phyloP scores from a whole-genome alignment of 164 flowering plant species.

The Warburgia ugandensis region DNA sequence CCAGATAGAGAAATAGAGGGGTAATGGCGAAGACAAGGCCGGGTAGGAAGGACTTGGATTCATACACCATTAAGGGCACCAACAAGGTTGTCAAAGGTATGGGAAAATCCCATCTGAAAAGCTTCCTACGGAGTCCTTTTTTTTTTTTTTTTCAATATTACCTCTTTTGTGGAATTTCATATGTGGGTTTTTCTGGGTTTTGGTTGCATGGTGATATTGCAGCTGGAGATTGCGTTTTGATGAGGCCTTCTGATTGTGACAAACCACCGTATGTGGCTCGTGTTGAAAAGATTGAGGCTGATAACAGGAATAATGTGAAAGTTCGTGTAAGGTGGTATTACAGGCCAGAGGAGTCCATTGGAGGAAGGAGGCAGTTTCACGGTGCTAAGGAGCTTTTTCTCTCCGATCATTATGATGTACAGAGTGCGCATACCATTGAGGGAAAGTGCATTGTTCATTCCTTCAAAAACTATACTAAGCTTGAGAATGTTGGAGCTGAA shows the following conservation, averaged over 20 bases:
- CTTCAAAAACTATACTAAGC: constrained; percentile 56
- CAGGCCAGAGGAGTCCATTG: constrained; percentile 58
- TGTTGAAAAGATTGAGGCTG: constrained; percentile 51
- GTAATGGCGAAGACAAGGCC: constrained; percentile 53
- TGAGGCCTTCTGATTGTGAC: constrained; percentile 49
- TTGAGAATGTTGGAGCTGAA: constrained; percentile 54
- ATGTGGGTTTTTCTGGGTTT: neutral
- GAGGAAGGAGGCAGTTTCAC: constrained; percentile 58
- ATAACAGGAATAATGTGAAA: constrained; percentile 39
- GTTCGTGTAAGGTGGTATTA: constrained; percentile 61
- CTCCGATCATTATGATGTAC: constrained; percentile 54
- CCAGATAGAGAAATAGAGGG: too few species aligned
- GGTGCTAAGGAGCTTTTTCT: constrained; percentile 60
- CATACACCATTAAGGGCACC: constrained; percentile 54
- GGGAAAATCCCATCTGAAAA: neutral
- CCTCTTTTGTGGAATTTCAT: neutral
- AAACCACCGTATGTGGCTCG: constrained; percentile 57
- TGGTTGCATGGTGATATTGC: neutral
- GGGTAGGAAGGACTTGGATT: constrained; percentile 43
- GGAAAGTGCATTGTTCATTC: constrained; percentile 59
- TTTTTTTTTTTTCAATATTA: neutral
- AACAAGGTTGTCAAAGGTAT: constrained; percentile 49
- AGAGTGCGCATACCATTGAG: constrained; percentile 63
- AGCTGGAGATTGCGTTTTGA: constrained; percentile 58
- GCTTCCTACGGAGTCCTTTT: neutral